Base-by-base conservation (phyloP, 2,329 filamentous ascomycete species). In the Tolypocladium album region DNA sequence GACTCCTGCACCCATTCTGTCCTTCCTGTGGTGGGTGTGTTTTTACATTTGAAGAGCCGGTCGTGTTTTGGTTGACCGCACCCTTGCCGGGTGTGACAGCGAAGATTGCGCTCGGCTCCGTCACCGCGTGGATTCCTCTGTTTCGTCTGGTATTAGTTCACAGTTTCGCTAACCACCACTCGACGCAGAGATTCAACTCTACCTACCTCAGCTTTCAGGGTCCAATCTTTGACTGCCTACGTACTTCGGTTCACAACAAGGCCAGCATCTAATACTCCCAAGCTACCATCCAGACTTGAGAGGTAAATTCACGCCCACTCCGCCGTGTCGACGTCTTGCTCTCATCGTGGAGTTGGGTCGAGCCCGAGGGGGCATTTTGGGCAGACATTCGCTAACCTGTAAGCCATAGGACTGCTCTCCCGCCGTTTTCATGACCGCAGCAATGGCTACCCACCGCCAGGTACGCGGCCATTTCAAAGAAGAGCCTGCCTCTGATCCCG, bases 381-480 rank as follows among this genome's bases (percentile, higher is more conserved):
- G 24, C 57, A 36, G 13, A 42, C 47, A 11, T 20, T 24, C 27
- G 39, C 58, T 59, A 59, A 59, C 38, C 1, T 24, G 50, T 38
- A 39, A 45, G 55, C 45, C 22, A 43, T 24, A 60, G 47, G 17
- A 27, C 42, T 45, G 24, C 43, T n/a, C 15, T 39, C 20, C 34
- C 56, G 55, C 55, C 53, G 43, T 38, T 50, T 60, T 58, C 22
- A 62, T 63, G 63, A 65, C 62, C 15, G 63, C 63, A 43, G 40
- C 63, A 34, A 65, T 65, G 63, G 45, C 63, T 40, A 60, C 63
- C n/a, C 62, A 65, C 56, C 62, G 62, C 58, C 63, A 64, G 47
- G 61, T 61, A 57, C 63, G 63, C 61, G 60, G 63, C 17, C 61
- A 65, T 20, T 64, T 64, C 59, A 65, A 65, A 39, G 62, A 64